Evolutionary conservation across 306 rosid genomes (phyloP).

Genomic region (Ceratonia siliqua): DNA sequence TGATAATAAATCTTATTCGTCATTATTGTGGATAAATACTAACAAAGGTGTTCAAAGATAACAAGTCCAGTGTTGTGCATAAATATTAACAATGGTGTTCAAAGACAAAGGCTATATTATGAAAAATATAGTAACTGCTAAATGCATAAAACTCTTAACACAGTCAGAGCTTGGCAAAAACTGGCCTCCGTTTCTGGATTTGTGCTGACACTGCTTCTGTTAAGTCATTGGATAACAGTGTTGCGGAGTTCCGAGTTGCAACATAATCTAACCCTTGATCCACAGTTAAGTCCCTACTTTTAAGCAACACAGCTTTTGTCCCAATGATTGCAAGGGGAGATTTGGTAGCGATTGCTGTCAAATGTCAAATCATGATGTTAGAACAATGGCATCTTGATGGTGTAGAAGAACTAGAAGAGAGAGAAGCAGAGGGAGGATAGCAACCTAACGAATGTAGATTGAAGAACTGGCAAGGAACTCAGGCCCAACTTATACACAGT

Average conservation of each 20-base stretch:
- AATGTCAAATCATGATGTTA: conserved; percentile 18
- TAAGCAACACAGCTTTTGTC: conserved; percentile 74
- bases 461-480: neutral
- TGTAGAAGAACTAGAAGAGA: neutral
- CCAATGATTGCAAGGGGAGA: conserved; percentile 78
- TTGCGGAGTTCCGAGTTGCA: conserved; percentile 79
- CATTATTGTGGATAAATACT: neutral
- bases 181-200: conserved; percentile 59
- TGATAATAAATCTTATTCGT: neutral
- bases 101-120: neutral
- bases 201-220: conserved; percentile 60
- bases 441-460: neutral
- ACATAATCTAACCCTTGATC: conserved; percentile 88
- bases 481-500: neutral
- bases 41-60: neutral
- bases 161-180: conserved; percentile 72
- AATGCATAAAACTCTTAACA: neutral
- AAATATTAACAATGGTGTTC: neutral
- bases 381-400: neutral
- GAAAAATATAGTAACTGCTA: neutral
- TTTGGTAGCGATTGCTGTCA: conserved; percentile 67
- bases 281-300: conserved; percentile 67
- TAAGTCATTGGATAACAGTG: conserved; percentile 64
- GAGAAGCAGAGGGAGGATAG: neutral
- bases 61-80: neutral